phyloP scores from a whole-genome alignment of 2,329 filamentous ascomycete genomes.

The Fonsecaea erecta region DNA sequence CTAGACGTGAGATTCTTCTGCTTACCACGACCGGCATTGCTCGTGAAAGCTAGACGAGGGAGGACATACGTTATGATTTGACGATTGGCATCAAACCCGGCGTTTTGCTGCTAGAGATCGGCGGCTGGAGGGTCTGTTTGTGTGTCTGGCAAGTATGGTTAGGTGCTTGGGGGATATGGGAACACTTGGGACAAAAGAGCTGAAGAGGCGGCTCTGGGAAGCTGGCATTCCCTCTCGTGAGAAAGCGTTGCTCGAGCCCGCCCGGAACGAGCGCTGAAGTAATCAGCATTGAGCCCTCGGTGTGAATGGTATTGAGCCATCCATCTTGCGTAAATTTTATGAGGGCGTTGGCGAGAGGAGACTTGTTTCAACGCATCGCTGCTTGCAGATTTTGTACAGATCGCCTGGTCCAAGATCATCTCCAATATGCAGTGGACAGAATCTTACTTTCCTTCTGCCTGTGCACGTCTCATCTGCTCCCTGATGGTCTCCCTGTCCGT shows the following conservation, averaged over 20 bases:
- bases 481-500: constrained; percentile 42
- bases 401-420: not conserved
- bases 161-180: not conserved
- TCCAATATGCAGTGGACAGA: not conserved
- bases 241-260: not conserved
- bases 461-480: constrained; percentile 48
- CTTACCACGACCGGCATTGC: not conserved
- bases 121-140: constrained; percentile 3
- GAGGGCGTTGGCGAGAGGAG: not conserved
- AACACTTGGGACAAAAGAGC: not conserved
- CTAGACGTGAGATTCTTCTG: constrained; percentile 14
- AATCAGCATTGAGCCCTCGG: not conserved
- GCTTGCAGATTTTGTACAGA: constrained; percentile 6
- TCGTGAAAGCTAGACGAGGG: not conserved
- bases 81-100: constrained; percentile 6
- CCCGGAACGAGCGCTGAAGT: not conserved
- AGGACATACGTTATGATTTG: constrained; percentile 7
- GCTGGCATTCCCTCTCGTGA: constrained; percentile 3
- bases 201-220: not conserved
- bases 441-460: constrained; percentile 30
- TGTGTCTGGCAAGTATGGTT: not conserved
- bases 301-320: not conserved
- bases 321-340: constrained; percentile 1
- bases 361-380: not conserved
- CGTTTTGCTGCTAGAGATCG: not conserved